Percentiles rank a stretch among this genome's conserved stretches.
Evolutionary conservation across 208 protist species (phyloP).

Genomic region (Leishmania guyanensis): DNA sequence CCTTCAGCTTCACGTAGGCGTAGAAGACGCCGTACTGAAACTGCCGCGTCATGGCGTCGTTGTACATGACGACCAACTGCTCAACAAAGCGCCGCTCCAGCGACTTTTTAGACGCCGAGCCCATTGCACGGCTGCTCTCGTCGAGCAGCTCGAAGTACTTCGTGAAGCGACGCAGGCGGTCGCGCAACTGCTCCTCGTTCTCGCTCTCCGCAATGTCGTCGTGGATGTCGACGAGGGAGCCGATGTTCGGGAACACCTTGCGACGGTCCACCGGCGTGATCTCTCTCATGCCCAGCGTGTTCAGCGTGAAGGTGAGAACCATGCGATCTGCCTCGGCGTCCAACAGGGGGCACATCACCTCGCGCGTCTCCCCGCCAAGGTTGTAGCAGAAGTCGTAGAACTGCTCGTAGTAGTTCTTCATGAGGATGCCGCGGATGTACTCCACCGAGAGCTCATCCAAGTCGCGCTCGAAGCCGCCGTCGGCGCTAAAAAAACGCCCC

Average conservation of each 20-base stretch:
- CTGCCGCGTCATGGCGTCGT: constrained; percentile 82
- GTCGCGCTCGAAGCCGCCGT: constrained; percentile 83
- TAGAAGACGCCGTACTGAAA: constrained; percentile 95
- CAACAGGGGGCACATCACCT: constrained; percentile 91
- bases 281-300: constrained; percentile 95
- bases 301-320: constrained; percentile 98
- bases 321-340: constrained; percentile 98
- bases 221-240: constrained; percentile 88
- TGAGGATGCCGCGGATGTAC: constrained; percentile 97
- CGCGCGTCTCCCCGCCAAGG: constrained; percentile 87
- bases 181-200: constrained; percentile 77
- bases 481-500: constrained; percentile 83
- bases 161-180: constrained; percentile 78
- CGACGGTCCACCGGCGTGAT: constrained; percentile 77
- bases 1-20: constrained; percentile 93
- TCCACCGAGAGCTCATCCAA: constrained; percentile 96
- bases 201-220: constrained; percentile 85
- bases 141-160: constrained; percentile 84
- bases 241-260: constrained; percentile 90
- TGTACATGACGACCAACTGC: constrained; percentile 82
- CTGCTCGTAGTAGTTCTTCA: constrained; percentile 99
- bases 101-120: constrained; percentile 60
- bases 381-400: constrained; percentile 96
- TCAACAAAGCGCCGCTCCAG: constrained; percentile 92
- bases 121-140: constrained; percentile 58